Conservation (phyloP, 176 grass and related monocot species). For the barley (Hordeum vulgare) region DNA sequence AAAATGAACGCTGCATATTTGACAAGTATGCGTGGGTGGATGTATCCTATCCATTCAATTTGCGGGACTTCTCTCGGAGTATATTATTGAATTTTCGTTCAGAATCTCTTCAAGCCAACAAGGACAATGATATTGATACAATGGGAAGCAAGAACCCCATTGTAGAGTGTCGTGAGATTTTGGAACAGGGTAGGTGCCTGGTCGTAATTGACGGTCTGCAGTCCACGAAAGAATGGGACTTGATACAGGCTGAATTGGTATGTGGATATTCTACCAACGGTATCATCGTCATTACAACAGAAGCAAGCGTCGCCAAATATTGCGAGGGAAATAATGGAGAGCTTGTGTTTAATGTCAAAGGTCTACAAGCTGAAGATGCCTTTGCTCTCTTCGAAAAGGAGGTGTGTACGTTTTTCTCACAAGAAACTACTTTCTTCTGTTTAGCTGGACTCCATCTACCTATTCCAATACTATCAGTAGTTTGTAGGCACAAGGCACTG, state of each 20-base stretch:
- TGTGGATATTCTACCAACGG: background rate
- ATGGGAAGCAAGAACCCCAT: background rate
- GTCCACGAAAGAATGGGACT: background rate
- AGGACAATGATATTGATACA: background rate
- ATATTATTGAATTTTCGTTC: background rate
- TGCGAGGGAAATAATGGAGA: background rate
- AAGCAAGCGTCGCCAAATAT: background rate
- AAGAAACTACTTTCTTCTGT: too few relatives aligned
- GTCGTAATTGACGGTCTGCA: background rate
- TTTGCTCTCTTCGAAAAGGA: too few relatives aligned
- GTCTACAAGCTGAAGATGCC: background rate
- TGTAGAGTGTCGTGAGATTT: background rate
- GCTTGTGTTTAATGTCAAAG: background rate
- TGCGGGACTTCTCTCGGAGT: background rate
- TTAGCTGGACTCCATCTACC: too few relatives aligned
- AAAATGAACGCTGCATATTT: background rate
- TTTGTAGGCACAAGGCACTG: too few relatives aligned
- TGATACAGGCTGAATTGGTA: background rate
- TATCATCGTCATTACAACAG: background rate
- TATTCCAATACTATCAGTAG: too few relatives aligned
- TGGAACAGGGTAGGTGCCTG: background rate
- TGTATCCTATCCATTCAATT: background rate
- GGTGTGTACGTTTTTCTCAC: too few relatives aligned
- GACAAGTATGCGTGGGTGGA: background rate
- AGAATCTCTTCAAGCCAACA: background rate